A percentile compares a stretch with the other conserved stretches of the same genome.
Conservation (phyloP, 768 basidiomycete species). For the Xerocomellus chrysenteron region DNA sequence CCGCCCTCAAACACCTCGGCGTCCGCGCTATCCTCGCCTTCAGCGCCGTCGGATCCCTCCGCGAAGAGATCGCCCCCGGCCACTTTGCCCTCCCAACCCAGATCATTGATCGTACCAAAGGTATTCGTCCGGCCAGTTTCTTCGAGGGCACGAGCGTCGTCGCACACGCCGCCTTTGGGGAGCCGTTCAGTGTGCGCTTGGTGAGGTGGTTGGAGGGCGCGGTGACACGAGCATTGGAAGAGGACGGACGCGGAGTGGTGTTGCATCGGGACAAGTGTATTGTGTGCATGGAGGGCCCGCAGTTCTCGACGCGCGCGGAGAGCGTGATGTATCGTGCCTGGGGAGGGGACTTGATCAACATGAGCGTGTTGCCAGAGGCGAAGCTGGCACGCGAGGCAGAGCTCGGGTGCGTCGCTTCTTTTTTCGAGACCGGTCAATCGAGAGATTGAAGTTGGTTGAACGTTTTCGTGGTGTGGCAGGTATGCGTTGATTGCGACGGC, state of each 20-base stretch:
- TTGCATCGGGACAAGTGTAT: conserved; percentile 79
- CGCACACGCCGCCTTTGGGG: conserved; percentile 78
- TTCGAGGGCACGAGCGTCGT: conserved; percentile 83
- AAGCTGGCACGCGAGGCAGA: conserved; percentile 96
- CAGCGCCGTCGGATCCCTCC: conserved; percentile 91
- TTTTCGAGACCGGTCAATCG: background rate
- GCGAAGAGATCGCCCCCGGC: conserved; percentile 90
- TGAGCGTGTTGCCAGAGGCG: conserved; percentile 96
- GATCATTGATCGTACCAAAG: conserved; percentile 97
- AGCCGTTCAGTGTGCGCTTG: conserved; percentile 75
- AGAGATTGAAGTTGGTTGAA: background rate
- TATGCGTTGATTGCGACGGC: conserved; percentile 89
- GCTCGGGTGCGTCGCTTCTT: conserved; percentile 54
- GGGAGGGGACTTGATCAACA: conserved; percentile 95
- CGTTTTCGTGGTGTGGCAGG: conserved; percentile 38
- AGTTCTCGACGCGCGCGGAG: conserved; percentile 98
- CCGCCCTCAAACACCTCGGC: conserved; percentile 90
- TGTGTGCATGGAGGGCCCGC: conserved; percentile 94
- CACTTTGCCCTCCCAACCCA: conserved; percentile 86
- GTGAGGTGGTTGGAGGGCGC: conserved; percentile 62
- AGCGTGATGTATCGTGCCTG: conserved; percentile 89
- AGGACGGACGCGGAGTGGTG: conserved; percentile 57
- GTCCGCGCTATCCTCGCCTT: conserved; percentile 89
- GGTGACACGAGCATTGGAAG: conserved; percentile 61
- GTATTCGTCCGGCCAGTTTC: conserved; percentile 83